phyloP scores from a whole-genome alignment of 192 early-diverging fungal genomes.

The Backusella tuberculispora region DNA sequence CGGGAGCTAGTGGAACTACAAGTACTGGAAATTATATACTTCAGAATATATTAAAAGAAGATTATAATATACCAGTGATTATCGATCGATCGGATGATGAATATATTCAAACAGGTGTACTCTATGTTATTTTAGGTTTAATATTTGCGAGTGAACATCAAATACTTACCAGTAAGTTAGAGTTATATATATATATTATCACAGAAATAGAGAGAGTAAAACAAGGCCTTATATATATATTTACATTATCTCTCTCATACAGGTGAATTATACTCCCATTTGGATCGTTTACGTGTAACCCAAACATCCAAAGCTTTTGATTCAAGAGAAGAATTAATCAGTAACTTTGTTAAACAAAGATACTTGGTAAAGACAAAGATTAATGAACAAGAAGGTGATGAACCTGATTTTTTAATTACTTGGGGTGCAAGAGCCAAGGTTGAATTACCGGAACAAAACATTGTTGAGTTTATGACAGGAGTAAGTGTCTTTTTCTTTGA shows the following conservation, averaged over 20 bases:
- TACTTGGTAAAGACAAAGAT: constrained; percentile 46
- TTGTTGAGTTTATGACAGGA: constrained; percentile 58
- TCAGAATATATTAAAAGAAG: constrained; percentile 43
- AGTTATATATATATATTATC: too few species aligned
- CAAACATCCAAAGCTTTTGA: constrained; percentile 38
- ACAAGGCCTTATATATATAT: background rate
- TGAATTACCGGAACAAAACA: constrained; percentile 56
- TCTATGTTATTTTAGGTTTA: constrained; percentile 60
- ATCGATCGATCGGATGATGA: constrained; percentile 49
- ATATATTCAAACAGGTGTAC: constrained; percentile 51
- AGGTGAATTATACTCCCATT: constrained; percentile 25
- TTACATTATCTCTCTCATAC: background rate
- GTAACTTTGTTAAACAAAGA: constrained; percentile 50
- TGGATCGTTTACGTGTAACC: constrained; percentile 38
- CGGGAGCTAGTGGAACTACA: background rate
- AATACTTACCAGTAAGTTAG: constrained; percentile 48
- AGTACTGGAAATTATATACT: constrained; percentile 49
- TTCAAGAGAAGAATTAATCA: constrained; percentile 42
- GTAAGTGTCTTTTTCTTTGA: constrained; percentile 34
- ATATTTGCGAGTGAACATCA: constrained; percentile 59
- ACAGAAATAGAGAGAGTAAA: background rate
- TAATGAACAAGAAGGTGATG: constrained; percentile 36
- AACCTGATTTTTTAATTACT: constrained; percentile 47
- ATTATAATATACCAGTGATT: constrained; percentile 34
- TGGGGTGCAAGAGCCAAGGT: constrained; percentile 68